A percentile compares a stretch with the other conserved stretches of the same genome.
phyloP scores from a whole-genome alignment of 805 yeast species.

The Saccharomycopsis vini region DNA sequence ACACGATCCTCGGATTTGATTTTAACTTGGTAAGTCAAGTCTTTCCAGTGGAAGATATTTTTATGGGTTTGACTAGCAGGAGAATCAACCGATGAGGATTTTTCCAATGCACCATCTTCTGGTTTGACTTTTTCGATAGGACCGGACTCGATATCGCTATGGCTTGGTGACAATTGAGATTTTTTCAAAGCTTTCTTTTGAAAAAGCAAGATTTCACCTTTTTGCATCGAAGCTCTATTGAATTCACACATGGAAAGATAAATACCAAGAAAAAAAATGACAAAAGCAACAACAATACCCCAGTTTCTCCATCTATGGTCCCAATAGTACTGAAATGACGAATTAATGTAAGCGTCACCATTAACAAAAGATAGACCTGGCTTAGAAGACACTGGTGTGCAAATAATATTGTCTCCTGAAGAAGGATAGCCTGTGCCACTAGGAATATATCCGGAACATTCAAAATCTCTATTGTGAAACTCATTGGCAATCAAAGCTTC shows the following conservation, averaged over 20 bases:
- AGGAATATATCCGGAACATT: slow-evolving; percentile 33
- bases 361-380: slow-evolving; percentile 37
- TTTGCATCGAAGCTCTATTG: slow-evolving; percentile 45
- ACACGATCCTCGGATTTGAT: slow-evolving; percentile 49
- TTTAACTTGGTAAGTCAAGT: slow-evolving; percentile 56
- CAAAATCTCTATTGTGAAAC: slow-evolving; percentile 29
- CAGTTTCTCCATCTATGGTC: slow-evolving; percentile 52
- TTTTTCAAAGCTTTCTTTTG: slow-evolving; percentile 33
- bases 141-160: slow-evolving; percentile 21
- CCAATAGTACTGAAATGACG: slow-evolving; percentile 34
- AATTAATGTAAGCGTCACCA: slow-evolving; percentile 38
- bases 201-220: slow-evolving; percentile 55
- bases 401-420: slow-evolving; percentile 27
- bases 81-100: not conserved
- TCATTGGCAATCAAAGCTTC: slow-evolving; percentile 39
- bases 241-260: slow-evolving; percentile 43
- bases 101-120: not conserved
- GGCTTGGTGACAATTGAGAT: slow-evolving; percentile 23
- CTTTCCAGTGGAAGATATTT: slow-evolving; percentile 64
- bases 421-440: slow-evolving; percentile 33
- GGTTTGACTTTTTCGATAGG: slow-evolving; percentile 17
- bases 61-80: slow-evolving; percentile 18
- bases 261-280: slow-evolving; percentile 39
- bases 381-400: slow-evolving; percentile 42
- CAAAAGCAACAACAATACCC: slow-evolving; percentile 49